Conservation (phyloP, 148 eudicot species). For the Fagopyrum esculentum region DNA sequence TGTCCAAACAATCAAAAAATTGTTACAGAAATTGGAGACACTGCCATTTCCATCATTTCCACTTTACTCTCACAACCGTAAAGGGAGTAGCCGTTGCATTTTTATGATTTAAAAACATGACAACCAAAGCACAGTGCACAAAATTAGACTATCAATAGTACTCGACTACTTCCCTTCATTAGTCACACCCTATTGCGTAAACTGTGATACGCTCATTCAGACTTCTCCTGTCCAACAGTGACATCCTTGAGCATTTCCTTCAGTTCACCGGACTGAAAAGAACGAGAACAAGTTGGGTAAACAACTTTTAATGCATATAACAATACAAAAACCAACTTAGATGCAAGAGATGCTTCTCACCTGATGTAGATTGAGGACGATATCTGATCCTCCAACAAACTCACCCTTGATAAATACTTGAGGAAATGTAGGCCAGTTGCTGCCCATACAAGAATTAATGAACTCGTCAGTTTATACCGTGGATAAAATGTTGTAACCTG, state of each 20-base stretch:
- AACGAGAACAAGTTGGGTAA: neutral
- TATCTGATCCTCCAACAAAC: constrained; percentile 79
- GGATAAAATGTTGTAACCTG: neutral
- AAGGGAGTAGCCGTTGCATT: too few species aligned
- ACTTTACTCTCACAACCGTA: too few species aligned
- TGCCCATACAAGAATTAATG: constrained; percentile 18
- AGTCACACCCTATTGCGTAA: too few species aligned
- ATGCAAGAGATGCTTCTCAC: constrained; percentile 18
- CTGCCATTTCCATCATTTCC: too few species aligned
- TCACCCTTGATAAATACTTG: constrained; percentile 78
- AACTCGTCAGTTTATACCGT: neutral
- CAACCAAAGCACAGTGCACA: neutral
- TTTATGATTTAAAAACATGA: too few species aligned
- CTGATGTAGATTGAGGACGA: constrained; percentile 69
- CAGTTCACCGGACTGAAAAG: constrained; percentile 42
- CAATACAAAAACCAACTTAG: neutral
- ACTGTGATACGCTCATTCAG: constrained; percentile 6
- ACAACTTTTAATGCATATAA: neutral
- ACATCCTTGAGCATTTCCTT: constrained; percentile 44
- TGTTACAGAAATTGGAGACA: too few species aligned
- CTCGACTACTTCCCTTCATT: too few species aligned
- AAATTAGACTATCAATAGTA: neutral
- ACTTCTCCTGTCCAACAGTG: constrained; percentile 18
- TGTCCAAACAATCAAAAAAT: too few species aligned
- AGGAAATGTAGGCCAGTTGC: constrained; percentile 83